Conservation (phyloP, 148 eudicot genomes). For the Rhododendron kiyosumense region DNA sequence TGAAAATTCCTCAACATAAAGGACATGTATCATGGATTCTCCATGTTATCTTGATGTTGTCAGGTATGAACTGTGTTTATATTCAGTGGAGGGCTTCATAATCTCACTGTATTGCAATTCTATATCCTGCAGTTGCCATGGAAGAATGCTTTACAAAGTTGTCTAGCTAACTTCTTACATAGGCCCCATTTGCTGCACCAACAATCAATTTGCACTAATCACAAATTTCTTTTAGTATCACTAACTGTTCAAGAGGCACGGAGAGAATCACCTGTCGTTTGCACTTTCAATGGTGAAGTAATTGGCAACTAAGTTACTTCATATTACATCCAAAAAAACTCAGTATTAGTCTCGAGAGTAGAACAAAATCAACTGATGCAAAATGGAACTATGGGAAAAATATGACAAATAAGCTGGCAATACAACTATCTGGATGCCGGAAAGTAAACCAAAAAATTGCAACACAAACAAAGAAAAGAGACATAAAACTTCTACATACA, state of each 20-base stretch:
- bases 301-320: conserved; percentile 86
- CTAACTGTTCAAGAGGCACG: not conserved
- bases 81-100: too few relatives aligned
- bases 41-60: not conserved
- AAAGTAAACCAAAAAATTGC: not conserved
- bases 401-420: not conserved
- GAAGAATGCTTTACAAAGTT: not conserved
- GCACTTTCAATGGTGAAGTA: conserved; percentile 53
- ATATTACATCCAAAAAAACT: conserved; percentile 3
- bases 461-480: not conserved
- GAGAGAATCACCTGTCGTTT: conserved; percentile 50
- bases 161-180: not conserved
- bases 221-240: not conserved
- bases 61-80: not conserved
- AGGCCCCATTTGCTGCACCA: not conserved
- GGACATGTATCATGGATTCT: not conserved
- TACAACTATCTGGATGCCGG: not conserved
- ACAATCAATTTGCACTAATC: not conserved
- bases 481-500: conserved; percentile 33
- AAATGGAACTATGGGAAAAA: not conserved
- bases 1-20: too few relatives aligned
- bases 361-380: not conserved
- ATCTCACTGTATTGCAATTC: too few relatives aligned
- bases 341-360: not conserved
- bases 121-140: not conserved